These are phyloP conservation scores for Scytalidium sp. DNA, from an alignment of 2,329 filamentous ascomycete genomes.

Conservation along the genomic window DNA sequence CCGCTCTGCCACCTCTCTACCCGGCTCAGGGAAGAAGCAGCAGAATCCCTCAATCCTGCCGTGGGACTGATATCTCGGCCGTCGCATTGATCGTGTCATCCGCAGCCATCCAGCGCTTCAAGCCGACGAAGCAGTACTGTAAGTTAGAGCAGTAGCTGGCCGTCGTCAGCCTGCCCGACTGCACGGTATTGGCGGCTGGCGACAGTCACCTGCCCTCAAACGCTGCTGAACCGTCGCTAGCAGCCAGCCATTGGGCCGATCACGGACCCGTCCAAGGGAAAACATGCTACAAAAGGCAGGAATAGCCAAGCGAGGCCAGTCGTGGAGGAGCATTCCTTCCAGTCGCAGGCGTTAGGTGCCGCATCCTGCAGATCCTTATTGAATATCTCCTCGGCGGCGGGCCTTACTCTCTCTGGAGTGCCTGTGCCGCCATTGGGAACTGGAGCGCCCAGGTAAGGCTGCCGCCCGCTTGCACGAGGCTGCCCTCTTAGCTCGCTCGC, in stretches of 20 bases:
- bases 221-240: not conserved
- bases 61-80: no score
- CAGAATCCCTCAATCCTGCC: no score
- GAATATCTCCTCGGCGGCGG: not conserved
- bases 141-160: no score
- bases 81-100: no score
- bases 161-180: no score
- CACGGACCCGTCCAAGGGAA: not conserved
- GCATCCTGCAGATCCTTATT: not conserved
- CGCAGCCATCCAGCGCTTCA: no score
- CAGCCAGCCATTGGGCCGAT: not conserved
- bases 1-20: slow-evolving; percentile 21
- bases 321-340: not conserved
- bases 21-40: no score
- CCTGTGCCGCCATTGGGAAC: not conserved
- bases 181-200: no score
- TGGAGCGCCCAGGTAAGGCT: not conserved
- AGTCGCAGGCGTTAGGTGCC: not conserved
- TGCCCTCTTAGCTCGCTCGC: no score
- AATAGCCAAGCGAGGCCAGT: not conserved
- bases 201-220: not conserved
- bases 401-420: not conserved
- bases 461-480: not conserved
- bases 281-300: not conserved
- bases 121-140: no score